Conservation (phyloP, 768 basidiomycete genomes). For the Phanerodontia chrysosporium region DNA sequence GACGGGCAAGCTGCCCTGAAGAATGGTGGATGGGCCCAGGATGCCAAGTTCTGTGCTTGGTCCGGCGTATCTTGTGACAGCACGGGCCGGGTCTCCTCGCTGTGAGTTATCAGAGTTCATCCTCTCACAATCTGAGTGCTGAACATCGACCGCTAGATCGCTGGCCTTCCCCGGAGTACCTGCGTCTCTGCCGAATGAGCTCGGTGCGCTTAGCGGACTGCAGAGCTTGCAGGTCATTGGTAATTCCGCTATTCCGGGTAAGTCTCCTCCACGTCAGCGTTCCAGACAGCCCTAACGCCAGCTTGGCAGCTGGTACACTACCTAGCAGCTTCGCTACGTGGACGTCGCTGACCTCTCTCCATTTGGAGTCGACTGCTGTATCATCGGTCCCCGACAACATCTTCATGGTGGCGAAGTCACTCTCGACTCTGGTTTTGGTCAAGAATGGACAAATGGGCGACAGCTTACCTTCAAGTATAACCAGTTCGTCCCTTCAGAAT, state of each 20-base stretch:
- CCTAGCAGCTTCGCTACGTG: constrained; percentile 36
- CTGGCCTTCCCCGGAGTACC: constrained; percentile 46
- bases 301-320: constrained; percentile 34
- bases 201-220: constrained; percentile 36
- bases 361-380: constrained; percentile 39
- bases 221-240: constrained; percentile 37
- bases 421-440: constrained; percentile 37
- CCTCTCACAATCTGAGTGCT: not conserved
- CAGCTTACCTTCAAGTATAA: constrained; percentile 33
- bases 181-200: constrained; percentile 36
- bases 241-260: constrained; percentile 39
- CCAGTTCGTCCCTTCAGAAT: constrained; percentile 30
- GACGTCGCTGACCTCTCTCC: constrained; percentile 31
- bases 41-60: constrained; percentile 44
- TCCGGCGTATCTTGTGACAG: constrained; percentile 40
- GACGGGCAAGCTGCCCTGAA: constrained; percentile 36
- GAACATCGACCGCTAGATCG: constrained; percentile 21
- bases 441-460: constrained; percentile 38
- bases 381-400: constrained; percentile 31
- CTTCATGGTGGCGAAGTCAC: constrained; percentile 29
- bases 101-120: constrained; percentile 31
- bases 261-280: constrained; percentile 4
- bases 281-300: not conserved
- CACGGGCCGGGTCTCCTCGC: constrained; percentile 33
- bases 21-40: constrained; percentile 41